These are phyloP conservation scores for Phallus indusiatus DNA, from an alignment of 768 basidiomycete species.

Conservation along the genomic window DNA sequence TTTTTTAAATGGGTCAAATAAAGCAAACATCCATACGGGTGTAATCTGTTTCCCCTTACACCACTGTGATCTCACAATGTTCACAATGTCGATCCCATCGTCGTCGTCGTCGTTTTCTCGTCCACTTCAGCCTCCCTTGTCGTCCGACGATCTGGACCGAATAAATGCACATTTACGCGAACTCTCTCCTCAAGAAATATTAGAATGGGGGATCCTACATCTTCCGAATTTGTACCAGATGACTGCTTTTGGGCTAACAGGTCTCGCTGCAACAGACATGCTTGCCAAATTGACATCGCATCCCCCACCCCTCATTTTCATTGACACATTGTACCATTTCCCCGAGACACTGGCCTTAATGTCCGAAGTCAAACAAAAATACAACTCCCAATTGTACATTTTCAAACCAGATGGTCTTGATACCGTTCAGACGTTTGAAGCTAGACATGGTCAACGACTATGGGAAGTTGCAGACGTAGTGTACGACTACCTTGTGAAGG, in stretches of 20 bases:
- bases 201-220: slow-evolving; percentile 74
- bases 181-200: slow-evolving; percentile 74
- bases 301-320: slow-evolving; percentile 82
- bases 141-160: slow-evolving; percentile 43
- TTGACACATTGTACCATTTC: slow-evolving; percentile 97
- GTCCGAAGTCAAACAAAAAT: slow-evolving; percentile 66
- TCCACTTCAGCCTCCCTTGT: slow-evolving; percentile 45
- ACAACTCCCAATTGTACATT: slow-evolving; percentile 62
- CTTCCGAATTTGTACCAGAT: slow-evolving; percentile 84
- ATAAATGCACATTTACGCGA: slow-evolving; percentile 69
- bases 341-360: slow-evolving; percentile 86
- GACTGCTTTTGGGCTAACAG: slow-evolving; percentile 94
- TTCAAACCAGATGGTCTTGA: slow-evolving; percentile 70
- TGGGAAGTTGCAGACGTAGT: slow-evolving; percentile 84
- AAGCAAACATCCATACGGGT: background rate
- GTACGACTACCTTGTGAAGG: slow-evolving; percentile 93
- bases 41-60: background rate
- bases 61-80: too few relatives aligned
- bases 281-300: slow-evolving; percentile 65
- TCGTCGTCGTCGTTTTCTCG: background rate
- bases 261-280: slow-evolving; percentile 92
- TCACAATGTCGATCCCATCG: slow-evolving; percentile 1
- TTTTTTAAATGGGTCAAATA: background rate
- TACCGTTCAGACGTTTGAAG: slow-evolving; percentile 66
- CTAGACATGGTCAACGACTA: slow-evolving; percentile 63